Percentiles rank a stretch among this genome's conserved stretches.
phyloP scores from a whole-genome alignment of 306 rosid species.

The Psophocarpus tetragonolobus region DNA sequence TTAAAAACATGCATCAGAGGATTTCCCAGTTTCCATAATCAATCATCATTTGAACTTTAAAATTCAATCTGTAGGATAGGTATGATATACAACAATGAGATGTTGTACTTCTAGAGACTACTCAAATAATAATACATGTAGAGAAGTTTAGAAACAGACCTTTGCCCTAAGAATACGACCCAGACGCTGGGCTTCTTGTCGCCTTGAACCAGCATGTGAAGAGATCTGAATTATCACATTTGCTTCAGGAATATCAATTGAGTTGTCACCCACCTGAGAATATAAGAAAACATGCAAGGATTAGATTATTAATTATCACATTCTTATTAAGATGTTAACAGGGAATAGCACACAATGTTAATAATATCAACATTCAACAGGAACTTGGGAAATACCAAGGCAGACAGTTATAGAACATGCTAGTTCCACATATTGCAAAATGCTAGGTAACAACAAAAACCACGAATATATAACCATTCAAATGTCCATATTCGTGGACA shows the following conservation, averaged over 20 bases:
- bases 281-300: slow-evolving; percentile 19
- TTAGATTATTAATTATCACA: slow-evolving; percentile 18
- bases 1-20: slow-evolving; percentile 13
- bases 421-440: background rate
- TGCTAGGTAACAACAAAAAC: slow-evolving; percentile 16
- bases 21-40: slow-evolving; percentile 22
- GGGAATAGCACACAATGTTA: background rate
- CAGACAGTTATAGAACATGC: background rate
- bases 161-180: slow-evolving; percentile 99
- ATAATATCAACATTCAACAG: slow-evolving; percentile 27
- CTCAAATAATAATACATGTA: background rate
- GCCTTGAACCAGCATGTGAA: slow-evolving; percentile 98
- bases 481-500: background rate
- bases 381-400: slow-evolving; percentile 9
- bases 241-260: slow-evolving; percentile 96
- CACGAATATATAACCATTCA: background rate
- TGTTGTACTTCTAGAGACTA: slow-evolving; percentile 6
- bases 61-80: background rate
- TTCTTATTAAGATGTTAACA: slow-evolving; percentile 15
- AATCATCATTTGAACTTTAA: slow-evolving; percentile 18
- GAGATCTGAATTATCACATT: slow-evolving; percentile 97
- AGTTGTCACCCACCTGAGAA: slow-evolving; percentile 94
- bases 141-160: slow-evolving; percentile 50
- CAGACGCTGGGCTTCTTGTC: slow-evolving; percentile 98
- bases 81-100: slow-evolving; percentile 4